Conservation (phyloP, 768 basidiomycete species). For the Termitomyces sp. region DNA sequence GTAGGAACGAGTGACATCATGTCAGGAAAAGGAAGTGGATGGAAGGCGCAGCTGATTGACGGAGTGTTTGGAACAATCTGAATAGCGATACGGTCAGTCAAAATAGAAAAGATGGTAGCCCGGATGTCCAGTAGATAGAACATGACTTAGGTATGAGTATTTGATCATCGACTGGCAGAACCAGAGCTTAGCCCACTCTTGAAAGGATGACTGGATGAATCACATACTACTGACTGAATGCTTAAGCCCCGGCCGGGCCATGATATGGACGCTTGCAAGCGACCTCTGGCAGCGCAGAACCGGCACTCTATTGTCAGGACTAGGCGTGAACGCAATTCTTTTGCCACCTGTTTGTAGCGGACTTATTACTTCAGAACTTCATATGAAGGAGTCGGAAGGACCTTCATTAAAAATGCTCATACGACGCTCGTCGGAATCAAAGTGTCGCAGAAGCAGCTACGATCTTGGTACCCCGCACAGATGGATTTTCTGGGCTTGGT, state of each 20-base stretch:
- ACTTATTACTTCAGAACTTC: slow-evolving; percentile 48
- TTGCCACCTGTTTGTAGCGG: slow-evolving; percentile 65
- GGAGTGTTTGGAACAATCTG: slow-evolving; percentile 33
- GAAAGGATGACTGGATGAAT: too few species aligned
- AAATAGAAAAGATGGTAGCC: background rate
- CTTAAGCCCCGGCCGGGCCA: too few species aligned
- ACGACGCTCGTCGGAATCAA: background rate
- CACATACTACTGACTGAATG: too few species aligned
- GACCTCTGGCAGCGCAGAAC: too few species aligned
- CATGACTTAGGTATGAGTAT: background rate
- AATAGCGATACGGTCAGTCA: background rate
- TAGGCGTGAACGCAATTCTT: slow-evolving; percentile 18
- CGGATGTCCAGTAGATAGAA: background rate
- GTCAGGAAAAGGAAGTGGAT: slow-evolving; percentile 43
- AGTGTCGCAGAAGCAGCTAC: slow-evolving; percentile 19
- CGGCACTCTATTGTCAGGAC: too few species aligned
- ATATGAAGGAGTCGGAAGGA: slow-evolving; percentile 36
- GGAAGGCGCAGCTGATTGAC: slow-evolving; percentile 45
- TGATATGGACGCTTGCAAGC: too few species aligned
- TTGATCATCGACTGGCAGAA: background rate
- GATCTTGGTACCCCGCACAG: slow-evolving; percentile 41
- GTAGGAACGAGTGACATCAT: slow-evolving; percentile 49
- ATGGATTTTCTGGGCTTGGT: slow-evolving; percentile 72
- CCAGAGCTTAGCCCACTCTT: too few species aligned
- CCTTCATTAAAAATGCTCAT: too few species aligned